Base-by-base conservation (phyloP, 2,329 filamentous ascomycete species). In the Davidsoniella australis region DNA sequence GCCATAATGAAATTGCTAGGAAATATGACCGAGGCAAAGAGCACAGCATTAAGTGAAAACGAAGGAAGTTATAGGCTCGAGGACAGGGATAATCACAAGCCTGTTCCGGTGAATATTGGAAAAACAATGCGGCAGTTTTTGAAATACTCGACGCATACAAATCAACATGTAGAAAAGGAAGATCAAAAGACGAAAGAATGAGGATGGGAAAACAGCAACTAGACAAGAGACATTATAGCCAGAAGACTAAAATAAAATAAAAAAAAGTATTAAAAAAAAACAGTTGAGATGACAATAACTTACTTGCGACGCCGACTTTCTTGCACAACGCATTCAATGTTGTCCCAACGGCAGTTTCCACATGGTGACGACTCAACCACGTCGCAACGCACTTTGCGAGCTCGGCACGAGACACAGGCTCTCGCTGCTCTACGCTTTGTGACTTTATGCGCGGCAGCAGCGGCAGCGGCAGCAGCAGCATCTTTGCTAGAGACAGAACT, bases 341-440 rank as follows among this genome's bases (percentile, higher is more conserved):
- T 79, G 63, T 86, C 82, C 67, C 83, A 76, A 55, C 84, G 73
- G 66, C 86, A 93, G 64, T 94, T 94, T 50, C 84, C 87, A 63
- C 86, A 94, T 1, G 86, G 86, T 41, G 81, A 81, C 45, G 82
- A 82, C 63, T 94, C 86, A 52, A 91, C 86, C 50, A 94, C 87
- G 67, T 95, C 88, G 68, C 88, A 95, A 51, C 88, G 78, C 40
- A 95, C 88, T 63, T 95, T 95, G 60, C 88, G 79, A 51, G 83
- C 80, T 58, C 88, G 76, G 65, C 88, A 94, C 58, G 82, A 86
- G 54, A 86, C 85, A 63, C 88, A 95, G 16, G 88, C 88, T 57
- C 89, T 84, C 8, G 87, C 86, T n/a, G 88, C 87, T 60, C 88
- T 76, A 59, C 87, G 75, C 66, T 94, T 95, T 48, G 67, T 75